phyloP scores from a whole-genome alignment of 371 early-diverging fungal species.

The Circinella umbellata region DNA sequence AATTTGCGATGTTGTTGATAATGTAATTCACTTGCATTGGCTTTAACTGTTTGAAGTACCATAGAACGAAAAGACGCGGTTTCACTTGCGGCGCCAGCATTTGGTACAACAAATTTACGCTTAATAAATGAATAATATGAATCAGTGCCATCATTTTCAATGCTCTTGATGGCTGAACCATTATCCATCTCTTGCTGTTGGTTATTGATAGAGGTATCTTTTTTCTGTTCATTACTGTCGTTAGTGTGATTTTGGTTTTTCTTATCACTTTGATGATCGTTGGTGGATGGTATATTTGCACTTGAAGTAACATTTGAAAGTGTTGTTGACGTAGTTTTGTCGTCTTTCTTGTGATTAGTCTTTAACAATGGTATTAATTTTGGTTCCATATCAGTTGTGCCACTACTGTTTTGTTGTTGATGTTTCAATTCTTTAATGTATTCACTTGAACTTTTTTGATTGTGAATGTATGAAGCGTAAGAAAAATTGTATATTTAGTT shows the following conservation, averaged over 20 bases:
- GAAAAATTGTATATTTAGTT: too few species aligned
- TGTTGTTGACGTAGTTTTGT: too few species aligned
- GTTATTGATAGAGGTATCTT: neutral
- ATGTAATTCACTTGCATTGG: conserved; percentile 34
- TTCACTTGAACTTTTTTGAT: conserved; percentile 17
- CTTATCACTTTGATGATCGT: too few species aligned
- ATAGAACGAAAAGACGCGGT: conserved; percentile 46
- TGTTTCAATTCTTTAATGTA: conserved; percentile 22
- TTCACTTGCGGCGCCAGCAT: conserved; percentile 35
- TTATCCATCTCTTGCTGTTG: neutral
- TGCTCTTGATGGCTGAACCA: neutral
- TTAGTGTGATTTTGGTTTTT: too few species aligned
- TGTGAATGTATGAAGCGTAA: neutral
- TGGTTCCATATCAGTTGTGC: too few species aligned
- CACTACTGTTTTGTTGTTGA: neutral
- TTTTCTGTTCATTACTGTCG: neutral
- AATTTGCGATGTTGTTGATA: conserved; percentile 22
- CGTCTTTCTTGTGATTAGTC: neutral
- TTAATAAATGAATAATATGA: conserved; percentile 38
- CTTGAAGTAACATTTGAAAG: too few species aligned
- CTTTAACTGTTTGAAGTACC: conserved; percentile 39
- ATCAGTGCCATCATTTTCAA: neutral
- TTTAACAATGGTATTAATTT: neutral
- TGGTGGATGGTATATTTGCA: too few species aligned
- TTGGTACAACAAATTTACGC: conserved; percentile 40